Conservation (phyloP, 1,284 basidiomycete genomes). For the Cystobasidium slooffiae region DNA sequence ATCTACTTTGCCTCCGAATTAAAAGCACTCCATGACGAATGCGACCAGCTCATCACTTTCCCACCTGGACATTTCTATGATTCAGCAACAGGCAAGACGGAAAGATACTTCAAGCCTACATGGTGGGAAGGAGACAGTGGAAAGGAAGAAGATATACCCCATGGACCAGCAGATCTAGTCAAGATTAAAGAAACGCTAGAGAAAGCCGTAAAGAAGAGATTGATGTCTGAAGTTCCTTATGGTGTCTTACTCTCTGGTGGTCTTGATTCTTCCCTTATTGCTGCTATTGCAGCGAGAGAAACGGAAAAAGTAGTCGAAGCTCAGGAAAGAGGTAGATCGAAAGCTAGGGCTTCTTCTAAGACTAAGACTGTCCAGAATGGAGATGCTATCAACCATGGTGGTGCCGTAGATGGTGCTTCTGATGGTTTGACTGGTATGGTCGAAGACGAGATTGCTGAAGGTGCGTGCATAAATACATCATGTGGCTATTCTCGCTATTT, state of each 20-base stretch:
- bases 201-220: constrained; percentile 87
- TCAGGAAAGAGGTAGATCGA: constrained; percentile 59
- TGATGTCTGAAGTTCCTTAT: constrained; percentile 99
- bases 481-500: background rate
- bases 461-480: constrained; percentile 8
- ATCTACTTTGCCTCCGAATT: constrained; percentile 96
- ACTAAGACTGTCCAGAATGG: constrained; percentile 10
- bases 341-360: constrained; percentile 31
- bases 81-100: constrained; percentile 73
- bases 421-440: constrained; percentile 49
- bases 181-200: constrained; percentile 81
- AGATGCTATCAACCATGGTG: constrained; percentile 28
- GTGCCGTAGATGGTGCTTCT: constrained; percentile 3
- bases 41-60: constrained; percentile 93
- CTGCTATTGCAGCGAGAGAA: constrained; percentile 93
- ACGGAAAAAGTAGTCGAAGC: constrained; percentile 87
- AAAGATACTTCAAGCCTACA: constrained; percentile 79
- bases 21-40: constrained; percentile 89
- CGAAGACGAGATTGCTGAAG: constrained; percentile 35
- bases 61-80: constrained; percentile 97
- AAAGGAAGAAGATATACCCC: constrained; percentile 66
- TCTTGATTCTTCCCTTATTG: constrained; percentile 94
- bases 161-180: constrained; percentile 68
- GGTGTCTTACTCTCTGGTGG: constrained; percentile 96
- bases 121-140: constrained; percentile 83